Conservation (phyloP, 192 early-diverging fungal genomes). For the Glomus cerebriforme region DNA sequence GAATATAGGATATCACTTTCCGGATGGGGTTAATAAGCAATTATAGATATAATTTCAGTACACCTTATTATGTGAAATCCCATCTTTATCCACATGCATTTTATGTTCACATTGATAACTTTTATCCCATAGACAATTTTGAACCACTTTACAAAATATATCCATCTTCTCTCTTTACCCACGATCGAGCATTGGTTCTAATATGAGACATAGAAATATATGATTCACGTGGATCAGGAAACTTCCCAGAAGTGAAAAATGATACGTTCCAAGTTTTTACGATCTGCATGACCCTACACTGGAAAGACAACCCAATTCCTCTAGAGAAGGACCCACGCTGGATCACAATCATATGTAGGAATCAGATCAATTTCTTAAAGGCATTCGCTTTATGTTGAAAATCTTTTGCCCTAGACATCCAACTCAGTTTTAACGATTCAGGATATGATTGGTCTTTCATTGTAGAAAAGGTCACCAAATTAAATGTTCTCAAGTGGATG, state of each 20-base stretch:
- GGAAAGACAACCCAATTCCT: not conserved
- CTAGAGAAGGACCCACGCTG: not conserved
- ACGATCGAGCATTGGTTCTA: constrained; percentile 2
- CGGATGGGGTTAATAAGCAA: not conserved
- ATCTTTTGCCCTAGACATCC: not conserved
- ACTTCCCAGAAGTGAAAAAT: not conserved
- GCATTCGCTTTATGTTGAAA: not conserved
- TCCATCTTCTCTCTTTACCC: too few species aligned
- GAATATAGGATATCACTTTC: constrained; percentile 3
- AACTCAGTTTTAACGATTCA: not conserved
- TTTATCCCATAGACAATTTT: too few species aligned
- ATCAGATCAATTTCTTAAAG: not conserved
- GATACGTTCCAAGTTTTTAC: not conserved
- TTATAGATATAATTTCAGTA: too few species aligned
- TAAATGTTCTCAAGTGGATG: constrained; percentile 1
- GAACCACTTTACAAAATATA: too few species aligned
- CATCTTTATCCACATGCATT: not conserved
- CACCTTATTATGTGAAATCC: not conserved
- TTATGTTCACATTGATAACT: too few species aligned
- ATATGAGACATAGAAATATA: not conserved
- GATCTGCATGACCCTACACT: not conserved
- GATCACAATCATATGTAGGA: not conserved
- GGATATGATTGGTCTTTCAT: not conserved
- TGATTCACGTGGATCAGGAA: not conserved
- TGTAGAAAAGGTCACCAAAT: not conserved